Evolutionary conservation across 2,329 filamentous ascomycete genomes (phyloP), one percentile per base, ranked within the genome.

Genomic region (Mycocentrospora acerina): DNA sequence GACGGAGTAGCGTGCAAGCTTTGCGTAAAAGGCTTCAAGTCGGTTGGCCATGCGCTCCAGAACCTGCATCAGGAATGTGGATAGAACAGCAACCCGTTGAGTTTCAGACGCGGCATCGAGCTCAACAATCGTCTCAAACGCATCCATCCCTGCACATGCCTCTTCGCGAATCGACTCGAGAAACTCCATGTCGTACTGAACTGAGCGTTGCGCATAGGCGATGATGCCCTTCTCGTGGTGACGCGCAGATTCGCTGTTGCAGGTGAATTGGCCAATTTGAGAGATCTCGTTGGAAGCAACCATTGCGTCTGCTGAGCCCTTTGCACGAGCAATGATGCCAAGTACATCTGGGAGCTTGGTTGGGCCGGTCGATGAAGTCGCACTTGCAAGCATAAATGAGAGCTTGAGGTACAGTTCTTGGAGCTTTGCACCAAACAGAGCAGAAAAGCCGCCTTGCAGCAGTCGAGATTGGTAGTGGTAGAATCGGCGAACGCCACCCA

Each of bases 131-230:
- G 77, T 77, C 1, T 48, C 47, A 24, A 59, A 55, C 2, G 76
- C 76, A 42, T 80, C 76, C 74, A 80, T 80, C 7, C 77, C 77
- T 15, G 66, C 64, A 35, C 75, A 78, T 0, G 72, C 74, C 45
- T 79, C 76, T 32, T 75, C 71, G 6, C 77, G 70, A 2, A 79
- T 71, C 37, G 76, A 72, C 43, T 80, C 76, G 3, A 80, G 67
- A 2, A 80, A 70, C 36, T 73, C 71, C 35, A 79, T 76, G 30
- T 80, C 75, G 3, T 77, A 66, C 43, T 74, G 65, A 0, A 78
- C 73, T 2, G 71, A 74, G 37, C 67, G 70, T 12, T 69, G 65
- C 0, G 75, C 75, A 40, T 79, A 79, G 32, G 67, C 60, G 30
- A 78, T 72, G 33, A 79, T 71, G 4, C 77, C 75, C 2, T 71